Base-by-base conservation (phyloP, 2,329 filamentous ascomycete species). In the Oidium heveae region DNA sequence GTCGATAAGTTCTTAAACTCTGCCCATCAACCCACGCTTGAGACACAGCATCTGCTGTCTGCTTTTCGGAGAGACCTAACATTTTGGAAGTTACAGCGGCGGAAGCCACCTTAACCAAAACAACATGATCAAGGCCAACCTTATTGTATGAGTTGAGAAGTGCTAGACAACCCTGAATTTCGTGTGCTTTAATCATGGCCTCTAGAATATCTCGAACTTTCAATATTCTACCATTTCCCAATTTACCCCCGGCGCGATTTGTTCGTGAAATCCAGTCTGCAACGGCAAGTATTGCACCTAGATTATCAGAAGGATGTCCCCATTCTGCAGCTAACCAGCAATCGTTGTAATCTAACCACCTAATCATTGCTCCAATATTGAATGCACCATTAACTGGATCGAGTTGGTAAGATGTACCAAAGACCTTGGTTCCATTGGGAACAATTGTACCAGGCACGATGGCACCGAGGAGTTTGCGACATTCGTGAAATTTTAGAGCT, bases 331-430 rank as follows among this genome's bases (percentile, higher is more conserved):
- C 91, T 59, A 96, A 76, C 91, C 89, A 98, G 79, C 91, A 96
- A 77, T 98, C 91, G 69, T 98, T 98, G 78, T 96, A 98, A 73
- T 98, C 91, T 64, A 98, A 79, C 91, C 91, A 98, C 66, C 91
- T 79, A 72, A 98, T 94, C 82, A 94, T 94, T 64, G 91, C 84
- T 63, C 91, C 91, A 63, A 98, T 96, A 76, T 96, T 96, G 79
- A 98, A 96, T 59, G 91, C 91, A 59, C 83, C 91, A 64, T 89
- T 89, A 67, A 96, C 80, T 41, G 91, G 91, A 68, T 96, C 91
- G 62, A 98, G 80, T 71, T 93, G 82, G 72, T 89, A 96, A 61
- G 84, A 79, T 34, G 91, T 96, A 60, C 91, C 91, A 43, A 85
- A 86, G 47, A 98, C 86, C 66, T 81, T 86, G 63, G 86, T 82